Conservation (phyloP, 805 yeast genomes). For the Nadsonia fulvescens region DNA sequence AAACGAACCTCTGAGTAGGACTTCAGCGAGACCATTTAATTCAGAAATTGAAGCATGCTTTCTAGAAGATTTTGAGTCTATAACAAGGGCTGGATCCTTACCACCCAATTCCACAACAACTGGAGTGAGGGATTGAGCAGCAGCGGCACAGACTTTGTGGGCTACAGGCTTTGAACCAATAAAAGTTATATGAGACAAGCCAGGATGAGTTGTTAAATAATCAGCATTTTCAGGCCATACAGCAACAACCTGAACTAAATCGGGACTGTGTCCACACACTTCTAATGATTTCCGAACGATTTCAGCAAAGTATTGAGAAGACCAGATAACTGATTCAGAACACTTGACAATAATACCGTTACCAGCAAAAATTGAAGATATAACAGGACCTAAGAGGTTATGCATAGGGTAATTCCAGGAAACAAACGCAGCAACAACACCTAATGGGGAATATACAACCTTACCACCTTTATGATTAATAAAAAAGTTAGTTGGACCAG, state of each 20-base stretch:
- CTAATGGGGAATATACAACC: slow-evolving; percentile 83
- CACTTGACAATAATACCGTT: slow-evolving; percentile 85
- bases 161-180: slow-evolving; percentile 95
- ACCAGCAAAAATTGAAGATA: slow-evolving; percentile 80
- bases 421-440: slow-evolving; percentile 74
- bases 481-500: slow-evolving; percentile 74
- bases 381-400: slow-evolving; percentile 79
- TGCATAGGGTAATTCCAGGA: slow-evolving; percentile 98
- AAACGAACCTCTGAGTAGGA: slow-evolving; percentile 85
- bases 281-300: slow-evolving; percentile 56
- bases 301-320: slow-evolving; percentile 59
- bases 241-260: slow-evolving; percentile 72
- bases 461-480: slow-evolving; percentile 87
- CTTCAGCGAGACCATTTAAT: slow-evolving; percentile 38
- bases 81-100: slow-evolving; percentile 75
- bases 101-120: slow-evolving; percentile 95
- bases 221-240: slow-evolving; percentile 86
- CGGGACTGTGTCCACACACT: slow-evolving; percentile 59
- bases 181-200: slow-evolving; percentile 74
- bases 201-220: slow-evolving; percentile 67
- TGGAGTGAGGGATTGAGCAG: slow-evolving; percentile 77
- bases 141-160: slow-evolving; percentile 66
- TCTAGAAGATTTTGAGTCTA: slow-evolving; percentile 41
- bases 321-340: slow-evolving; percentile 93
- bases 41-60: slow-evolving; percentile 36